Evolutionary conservation across 2,329 filamentous ascomycete genomes (phyloP).

Genomic region (Colletotrichum sp.): DNA sequence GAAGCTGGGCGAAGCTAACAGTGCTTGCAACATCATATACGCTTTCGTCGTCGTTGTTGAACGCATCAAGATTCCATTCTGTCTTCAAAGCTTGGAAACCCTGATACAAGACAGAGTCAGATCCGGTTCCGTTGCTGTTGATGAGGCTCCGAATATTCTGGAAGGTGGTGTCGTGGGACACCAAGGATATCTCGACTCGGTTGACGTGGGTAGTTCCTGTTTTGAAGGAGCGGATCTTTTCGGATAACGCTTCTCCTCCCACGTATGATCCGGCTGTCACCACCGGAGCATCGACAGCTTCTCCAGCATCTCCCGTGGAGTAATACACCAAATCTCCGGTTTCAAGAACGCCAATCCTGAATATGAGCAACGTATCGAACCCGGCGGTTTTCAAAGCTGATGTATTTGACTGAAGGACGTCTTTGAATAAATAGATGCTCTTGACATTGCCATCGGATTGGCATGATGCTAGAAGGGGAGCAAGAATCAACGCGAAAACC

Average conservation of each 20-base stretch:
- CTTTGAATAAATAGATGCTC: constrained; percentile 45
- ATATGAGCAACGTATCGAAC: constrained; percentile 49
- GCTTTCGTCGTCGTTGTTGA: constrained; percentile 51
- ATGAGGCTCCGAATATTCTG: constrained; percentile 43
- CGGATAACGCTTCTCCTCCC: constrained; percentile 51
- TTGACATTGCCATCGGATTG: background rate
- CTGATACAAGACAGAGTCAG: constrained; percentile 37
- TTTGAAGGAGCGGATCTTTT: constrained; percentile 46
- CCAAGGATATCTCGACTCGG: constrained; percentile 48
- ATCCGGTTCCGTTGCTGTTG: constrained; percentile 33
- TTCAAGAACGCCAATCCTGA: constrained; percentile 45
- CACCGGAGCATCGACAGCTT: constrained; percentile 37
- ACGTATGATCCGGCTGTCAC: constrained; percentile 44
- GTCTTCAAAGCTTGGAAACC: constrained; percentile 44
- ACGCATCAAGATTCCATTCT: constrained; percentile 48
- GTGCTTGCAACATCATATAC: constrained; percentile 47
- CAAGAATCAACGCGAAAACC: background rate
- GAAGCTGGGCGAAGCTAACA: constrained; percentile 45
- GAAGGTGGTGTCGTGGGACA: constrained; percentile 32
- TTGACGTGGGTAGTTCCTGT: constrained; percentile 34
- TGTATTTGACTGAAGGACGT: constrained; percentile 50
- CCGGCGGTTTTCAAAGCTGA: constrained; percentile 42
- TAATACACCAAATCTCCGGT: constrained; percentile 52
- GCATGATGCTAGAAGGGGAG: background rate
- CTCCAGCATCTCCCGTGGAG: constrained; percentile 43